Conservation (phyloP, 2,329 filamentous ascomycete genomes). For the Microsporum audouinii region DNA sequence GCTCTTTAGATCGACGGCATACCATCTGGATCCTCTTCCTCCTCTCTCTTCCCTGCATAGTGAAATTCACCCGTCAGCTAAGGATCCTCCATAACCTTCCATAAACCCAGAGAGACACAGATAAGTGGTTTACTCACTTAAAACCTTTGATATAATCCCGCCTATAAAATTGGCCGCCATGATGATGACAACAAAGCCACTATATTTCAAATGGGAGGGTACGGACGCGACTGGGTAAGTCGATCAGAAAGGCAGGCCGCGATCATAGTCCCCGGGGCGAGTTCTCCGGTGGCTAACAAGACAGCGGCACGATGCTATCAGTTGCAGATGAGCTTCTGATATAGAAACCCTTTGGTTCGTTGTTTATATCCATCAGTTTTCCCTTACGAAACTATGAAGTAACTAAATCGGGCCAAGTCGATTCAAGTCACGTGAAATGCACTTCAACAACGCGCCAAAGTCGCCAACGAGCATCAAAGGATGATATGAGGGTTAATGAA, state of each 20-base stretch:
- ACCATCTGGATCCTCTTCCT: conserved; percentile 16
- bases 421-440: background rate
- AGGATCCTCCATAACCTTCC: no score
- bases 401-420: background rate
- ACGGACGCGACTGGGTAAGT: conserved; percentile 21
- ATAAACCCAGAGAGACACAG: background rate
- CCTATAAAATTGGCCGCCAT: conserved; percentile 30
- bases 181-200: background rate
- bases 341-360: background rate
- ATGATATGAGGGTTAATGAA: no score
- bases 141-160: conserved; percentile 13
- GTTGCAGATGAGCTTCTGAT: background rate
- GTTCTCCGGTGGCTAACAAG: background rate
- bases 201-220: conserved; percentile 2
- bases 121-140: background rate
- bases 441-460: background rate
- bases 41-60: conserved; percentile 12
- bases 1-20: conserved; percentile 1
- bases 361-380: background rate
- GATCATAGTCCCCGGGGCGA: conserved; percentile 26
- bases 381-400: background rate
- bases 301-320: background rate
- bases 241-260: conserved; percentile 21
- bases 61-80: background rate
- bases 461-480: background rate